Percentiles rank a stretch among this genome's conserved stretches.
Evolutionary conservation across 1,139 yeast genomes (phyloP).

Genomic region (Saccharomyces pastorianus): DNA sequence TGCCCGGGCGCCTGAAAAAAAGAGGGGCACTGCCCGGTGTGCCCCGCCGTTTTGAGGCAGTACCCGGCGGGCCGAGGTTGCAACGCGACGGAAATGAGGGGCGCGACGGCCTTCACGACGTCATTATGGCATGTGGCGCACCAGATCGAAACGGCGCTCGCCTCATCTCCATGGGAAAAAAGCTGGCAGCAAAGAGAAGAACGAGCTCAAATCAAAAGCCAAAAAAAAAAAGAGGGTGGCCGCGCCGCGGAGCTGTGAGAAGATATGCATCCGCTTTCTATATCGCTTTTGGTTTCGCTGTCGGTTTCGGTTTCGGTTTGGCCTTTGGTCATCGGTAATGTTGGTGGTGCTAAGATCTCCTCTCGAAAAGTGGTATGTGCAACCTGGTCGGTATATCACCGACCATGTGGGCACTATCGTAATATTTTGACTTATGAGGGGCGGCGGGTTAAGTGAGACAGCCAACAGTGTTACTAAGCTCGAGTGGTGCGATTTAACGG

Average conservation of each 20-base stretch:
- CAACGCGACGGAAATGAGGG: not conserved
- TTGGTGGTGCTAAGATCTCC: not conserved
- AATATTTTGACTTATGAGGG: not conserved
- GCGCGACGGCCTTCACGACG: not conserved
- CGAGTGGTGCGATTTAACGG: not conserved
- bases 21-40: not conserved
- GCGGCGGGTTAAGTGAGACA: not conserved
- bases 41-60: not conserved
- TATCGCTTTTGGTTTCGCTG: not conserved
- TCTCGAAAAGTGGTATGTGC: not conserved
- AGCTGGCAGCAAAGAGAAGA: not conserved
- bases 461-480: not conserved
- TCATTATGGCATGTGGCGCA: not conserved
- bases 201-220: not conserved
- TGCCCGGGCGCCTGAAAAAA: not conserved
- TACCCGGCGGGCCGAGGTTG: not conserved
- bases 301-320: not conserved
- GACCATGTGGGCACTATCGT: not conserved
- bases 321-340: not conserved
- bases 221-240: conserved; percentile 1
- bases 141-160: not conserved
- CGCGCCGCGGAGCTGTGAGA: not conserved
- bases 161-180: not conserved
- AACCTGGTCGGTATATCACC: not conserved
- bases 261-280: not conserved